Evolutionary conservation across 2,329 filamentous ascomycete genomes (phyloP).

Genomic region (Ceratocystis colombiana): DNA sequence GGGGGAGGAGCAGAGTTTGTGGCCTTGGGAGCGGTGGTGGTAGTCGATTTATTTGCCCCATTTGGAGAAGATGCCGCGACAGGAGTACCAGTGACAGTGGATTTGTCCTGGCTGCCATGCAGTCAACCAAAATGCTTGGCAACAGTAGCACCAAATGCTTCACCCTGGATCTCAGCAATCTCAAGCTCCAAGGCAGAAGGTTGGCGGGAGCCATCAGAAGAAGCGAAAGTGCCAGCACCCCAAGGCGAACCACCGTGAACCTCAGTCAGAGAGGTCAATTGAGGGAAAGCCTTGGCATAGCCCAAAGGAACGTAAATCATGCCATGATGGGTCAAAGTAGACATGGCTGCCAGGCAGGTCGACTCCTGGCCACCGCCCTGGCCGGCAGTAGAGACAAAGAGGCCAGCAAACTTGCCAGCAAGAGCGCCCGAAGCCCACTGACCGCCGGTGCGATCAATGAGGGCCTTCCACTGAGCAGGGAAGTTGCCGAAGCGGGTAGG

Average conservation of each 20-base stretch:
- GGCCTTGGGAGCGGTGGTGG: constrained; percentile 25
- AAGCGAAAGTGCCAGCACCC: constrained; percentile 87
- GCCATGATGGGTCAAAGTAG: constrained; percentile 83
- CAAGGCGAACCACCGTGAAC: constrained; percentile 80
- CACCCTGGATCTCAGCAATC: constrained; percentile 72
- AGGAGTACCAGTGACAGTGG: constrained; percentile 28
- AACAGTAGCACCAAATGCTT: constrained; percentile 69
- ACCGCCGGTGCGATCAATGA: constrained; percentile 82
- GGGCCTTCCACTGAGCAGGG: constrained; percentile 87
- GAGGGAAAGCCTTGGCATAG: constrained; percentile 67
- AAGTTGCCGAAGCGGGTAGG: constrained; percentile 96
- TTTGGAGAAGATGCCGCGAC: constrained; percentile 22
- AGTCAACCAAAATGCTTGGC: constrained; percentile 69
- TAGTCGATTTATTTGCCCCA: neutral
- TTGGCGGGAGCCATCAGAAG: constrained; percentile 70
- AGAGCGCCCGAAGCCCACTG: constrained; percentile 71
- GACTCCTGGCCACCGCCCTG: constrained; percentile 87
- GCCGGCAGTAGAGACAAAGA: constrained; percentile 83
- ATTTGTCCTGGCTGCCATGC: constrained; percentile 45
- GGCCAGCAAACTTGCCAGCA: constrained; percentile 78
- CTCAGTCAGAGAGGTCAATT: constrained; percentile 62
- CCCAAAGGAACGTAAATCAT: constrained; percentile 94
- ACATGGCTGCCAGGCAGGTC: constrained; percentile 70
- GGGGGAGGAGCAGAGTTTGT: constrained; percentile 21
- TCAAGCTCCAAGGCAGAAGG: constrained; percentile 65